A percentile compares a stretch with the other conserved stretches of the same genome.
Conservation (phyloP, 2,329 filamentous ascomycete genomes). For the Nakataea oryzae region DNA sequence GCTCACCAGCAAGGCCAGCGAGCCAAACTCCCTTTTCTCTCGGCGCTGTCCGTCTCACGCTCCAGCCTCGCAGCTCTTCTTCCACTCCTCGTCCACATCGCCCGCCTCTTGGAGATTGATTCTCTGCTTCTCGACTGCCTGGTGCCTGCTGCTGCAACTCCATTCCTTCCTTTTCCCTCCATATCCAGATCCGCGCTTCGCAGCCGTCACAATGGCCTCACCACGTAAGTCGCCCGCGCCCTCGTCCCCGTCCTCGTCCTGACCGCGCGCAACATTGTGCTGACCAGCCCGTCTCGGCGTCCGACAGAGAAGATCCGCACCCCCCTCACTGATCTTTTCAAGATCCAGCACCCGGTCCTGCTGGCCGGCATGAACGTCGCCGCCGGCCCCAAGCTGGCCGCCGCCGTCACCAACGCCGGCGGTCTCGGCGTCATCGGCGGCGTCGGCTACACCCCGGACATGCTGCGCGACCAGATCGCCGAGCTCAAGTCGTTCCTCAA, state of each 20-base stretch:
- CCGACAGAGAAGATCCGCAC: conserved; percentile 75
- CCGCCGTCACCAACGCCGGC: conserved; percentile 93
- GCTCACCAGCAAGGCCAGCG: conserved; percentile 4
- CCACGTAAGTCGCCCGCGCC: conserved; percentile 51
- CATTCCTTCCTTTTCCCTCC: neutral
- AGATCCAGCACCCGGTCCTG: conserved; percentile 93
- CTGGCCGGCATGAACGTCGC: conserved; percentile 99
- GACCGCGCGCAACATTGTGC: neutral
- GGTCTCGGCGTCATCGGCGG: conserved; percentile 95
- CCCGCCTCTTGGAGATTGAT: neutral
- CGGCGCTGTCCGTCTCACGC: neutral
- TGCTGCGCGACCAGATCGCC: conserved; percentile 88
- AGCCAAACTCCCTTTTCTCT: conserved; percentile 2
- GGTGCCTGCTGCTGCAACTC: neutral
- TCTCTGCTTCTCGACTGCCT: neutral
- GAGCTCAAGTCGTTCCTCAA: conserved; percentile 82
- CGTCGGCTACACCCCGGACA: conserved; percentile 91
- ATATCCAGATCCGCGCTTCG: neutral
- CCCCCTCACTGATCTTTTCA: conserved; percentile 86
- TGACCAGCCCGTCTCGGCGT: neutral
- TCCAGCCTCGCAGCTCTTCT: neutral
- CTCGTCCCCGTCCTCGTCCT: conserved; percentile 1
- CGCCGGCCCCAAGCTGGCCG: conserved; percentile 89
- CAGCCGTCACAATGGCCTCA: conserved; percentile 53
- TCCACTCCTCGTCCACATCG: neutral